Base-by-base conservation (phyloP, 2,329 filamentous ascomycete genomes). In the Cladorrhinum sp. region DNA sequence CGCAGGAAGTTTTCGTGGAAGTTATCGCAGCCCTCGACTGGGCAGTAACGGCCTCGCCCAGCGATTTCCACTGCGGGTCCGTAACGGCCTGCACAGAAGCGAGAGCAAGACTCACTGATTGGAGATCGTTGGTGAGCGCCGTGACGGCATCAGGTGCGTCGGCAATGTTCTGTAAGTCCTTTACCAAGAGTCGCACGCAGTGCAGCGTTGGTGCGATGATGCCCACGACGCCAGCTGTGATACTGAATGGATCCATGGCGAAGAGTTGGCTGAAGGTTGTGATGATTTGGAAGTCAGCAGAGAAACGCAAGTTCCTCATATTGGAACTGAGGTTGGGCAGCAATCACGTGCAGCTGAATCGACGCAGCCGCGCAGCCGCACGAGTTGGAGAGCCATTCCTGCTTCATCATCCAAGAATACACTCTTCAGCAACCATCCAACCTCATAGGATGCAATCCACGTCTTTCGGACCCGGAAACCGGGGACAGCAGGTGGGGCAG, bases 71-170 rank as follows among this genome's bases (percentile, higher is more conserved):
- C 49, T 74, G 71, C 65, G 57, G 50, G 13, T 72, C 69, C 50
- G 70, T 62, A 38, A 74, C 60, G 59, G 57, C 54, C 67, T 68
- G 59, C 53, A 74, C 65, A 22, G 68, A 68, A 59, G 66, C 58
- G 20, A 74, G 71, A 36, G 68, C 63, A 49, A 61, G 62, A 50
- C 70, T 58, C 51, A 72, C 66, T 13, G 68, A 70, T n/a, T 62
- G 55, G 12, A 74, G 65, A 58, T 74, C 69, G 38, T 71, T 67
- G 29, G 32, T 65, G 20, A 75, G 69, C 50, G 64, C 62, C 53
- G 69, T 65, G 51, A 75, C 56, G 51, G 68, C 65, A 62, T 71
- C 68, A 32, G 71, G 72, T 50, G 71, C 69, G 66, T 75, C 67
- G 54, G 64, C 71, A 59, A 74, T 63, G 58, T 69, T 60, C 60